Evolutionary conservation across 441 rosid genomes (phyloP).

Genomic region (Bocquillonia castaneifolia): DNA sequence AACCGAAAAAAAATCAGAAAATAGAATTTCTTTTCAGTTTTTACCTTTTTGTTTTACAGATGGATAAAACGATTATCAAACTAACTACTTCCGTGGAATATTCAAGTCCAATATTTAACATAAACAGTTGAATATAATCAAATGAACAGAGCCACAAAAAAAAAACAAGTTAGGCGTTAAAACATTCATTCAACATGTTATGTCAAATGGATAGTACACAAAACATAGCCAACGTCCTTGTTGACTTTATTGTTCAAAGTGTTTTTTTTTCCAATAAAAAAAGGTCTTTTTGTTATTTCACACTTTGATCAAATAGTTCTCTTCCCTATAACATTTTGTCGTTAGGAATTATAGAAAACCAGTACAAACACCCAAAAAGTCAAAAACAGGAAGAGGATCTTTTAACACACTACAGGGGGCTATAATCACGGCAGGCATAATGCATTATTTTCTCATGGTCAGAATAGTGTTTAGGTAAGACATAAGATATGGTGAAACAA

Average conservation of each 20-base stretch:
- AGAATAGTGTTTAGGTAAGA: not conserved
- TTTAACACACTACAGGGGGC: not conserved
- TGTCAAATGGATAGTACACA: not conserved
- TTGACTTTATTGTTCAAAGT: too few species aligned
- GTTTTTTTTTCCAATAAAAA: not conserved
- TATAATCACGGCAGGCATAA: constrained; percentile 7
- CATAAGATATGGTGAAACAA: too few species aligned
- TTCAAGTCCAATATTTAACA: not conserved
- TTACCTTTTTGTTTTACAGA: not conserved
- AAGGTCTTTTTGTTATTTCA: too few species aligned
- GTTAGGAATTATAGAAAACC: not conserved
- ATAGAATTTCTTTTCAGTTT: not conserved
- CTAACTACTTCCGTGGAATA: too few species aligned
- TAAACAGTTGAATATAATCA: not conserved
- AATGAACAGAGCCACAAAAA: too few species aligned
- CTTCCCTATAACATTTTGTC: not conserved
- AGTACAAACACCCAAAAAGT: not conserved
- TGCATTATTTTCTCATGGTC: not conserved
- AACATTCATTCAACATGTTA: not conserved
- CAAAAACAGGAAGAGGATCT: constrained; percentile 6
- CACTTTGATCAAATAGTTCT: constrained; percentile 8
- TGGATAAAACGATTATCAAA: too few species aligned
- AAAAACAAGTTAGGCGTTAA: not conserved
- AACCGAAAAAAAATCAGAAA: not conserved
- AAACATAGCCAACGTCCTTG: not conserved